Base-by-base conservation (phyloP, 2,329 filamentous ascomycete genomes). In the Colletotrichum filicis region DNA sequence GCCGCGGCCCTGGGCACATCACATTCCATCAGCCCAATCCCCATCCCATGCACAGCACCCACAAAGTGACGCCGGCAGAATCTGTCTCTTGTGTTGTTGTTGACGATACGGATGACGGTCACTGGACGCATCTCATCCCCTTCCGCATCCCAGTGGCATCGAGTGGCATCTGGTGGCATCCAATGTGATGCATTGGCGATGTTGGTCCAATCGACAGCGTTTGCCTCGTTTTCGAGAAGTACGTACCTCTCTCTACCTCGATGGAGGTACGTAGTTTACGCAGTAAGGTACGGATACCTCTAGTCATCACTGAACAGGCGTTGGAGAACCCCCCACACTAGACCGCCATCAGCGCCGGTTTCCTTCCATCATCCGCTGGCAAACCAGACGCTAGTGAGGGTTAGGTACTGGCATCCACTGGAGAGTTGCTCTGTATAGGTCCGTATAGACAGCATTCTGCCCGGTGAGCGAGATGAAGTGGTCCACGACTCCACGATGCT, bases 161-260 rank as follows among this genome's bases (percentile, higher is more conserved):
- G 26, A 46, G 26, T 46, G 42, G 32, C 35, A 42, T 19, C 37
- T 12, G 22, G 32, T 26, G 32, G 42, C 26, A 12, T 32, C 46
- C 60, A 49, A 30, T 49, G 46, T 32, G 26, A 35, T 53, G 14
- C 60, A 35, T 53, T 19, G 28, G 60, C 61, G n/a, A 52, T 35
- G 61, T 35, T 63, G 28, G 28, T 53, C 61, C 61, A 63, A 63
- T 53, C 46, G 28, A 35, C 61, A n/a, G 28, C 11, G 61, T 49
- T 63, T 63, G 61, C 46, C 61, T 63, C 61, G 28, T 53, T 63
- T 53, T 53, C 22, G n/a, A 19, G 7, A 26, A 42, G 46, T 63
- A 63, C 46, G 61, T 63, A 63, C 46, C 28, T 53, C 35, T 37
- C 30, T 32, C 37, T 42, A 42, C 37, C 37, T 42, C 14, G 5